phyloP scores from a whole-genome alignment of 441 rosid species.

The Oxalis stricta region DNA sequence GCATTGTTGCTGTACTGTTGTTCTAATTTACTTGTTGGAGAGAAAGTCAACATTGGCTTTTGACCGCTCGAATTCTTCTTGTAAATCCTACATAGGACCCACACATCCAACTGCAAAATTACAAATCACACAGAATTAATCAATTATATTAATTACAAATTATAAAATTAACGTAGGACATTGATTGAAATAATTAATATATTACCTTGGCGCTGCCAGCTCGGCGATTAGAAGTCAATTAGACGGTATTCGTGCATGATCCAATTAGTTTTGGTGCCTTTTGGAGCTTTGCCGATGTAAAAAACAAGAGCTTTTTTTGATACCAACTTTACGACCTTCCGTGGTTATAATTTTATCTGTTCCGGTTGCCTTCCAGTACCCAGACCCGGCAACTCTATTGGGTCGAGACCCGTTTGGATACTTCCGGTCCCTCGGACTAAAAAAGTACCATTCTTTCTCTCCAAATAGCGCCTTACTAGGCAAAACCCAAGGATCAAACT shows the following conservation, averaged over 20 bases:
- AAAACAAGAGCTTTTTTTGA: slow-evolving; percentile 90
- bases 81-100: slow-evolving; percentile 93
- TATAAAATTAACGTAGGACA: background rate
- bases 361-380: slow-evolving; percentile 98
- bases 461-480: slow-evolving; percentile 95
- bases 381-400: slow-evolving; percentile 82
- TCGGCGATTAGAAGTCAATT: slow-evolving; percentile 30
- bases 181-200: background rate
- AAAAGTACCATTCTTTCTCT: slow-evolving; percentile 94
- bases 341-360: slow-evolving; percentile 67
- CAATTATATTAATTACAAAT: background rate
- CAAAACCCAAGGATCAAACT: slow-evolving; percentile 79
- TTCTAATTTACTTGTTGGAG: slow-evolving; percentile 47
- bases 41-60: slow-evolving; percentile 20
- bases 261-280: slow-evolving; percentile 96
- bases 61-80: slow-evolving; percentile 62
- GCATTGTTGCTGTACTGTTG: slow-evolving; percentile 46
- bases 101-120: slow-evolving; percentile 62
- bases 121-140: background rate
- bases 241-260: slow-evolving; percentile 96
- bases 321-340: slow-evolving; percentile 72
- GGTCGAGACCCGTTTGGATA: slow-evolving; percentile 96
- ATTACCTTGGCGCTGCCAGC: slow-evolving; percentile 61
- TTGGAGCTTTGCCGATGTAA: slow-evolving; percentile 83
- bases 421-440: slow-evolving; percentile 83